phyloP scores from a whole-genome alignment of 805 yeast species.

The Schizosaccharomyces osmophilus region DNA sequence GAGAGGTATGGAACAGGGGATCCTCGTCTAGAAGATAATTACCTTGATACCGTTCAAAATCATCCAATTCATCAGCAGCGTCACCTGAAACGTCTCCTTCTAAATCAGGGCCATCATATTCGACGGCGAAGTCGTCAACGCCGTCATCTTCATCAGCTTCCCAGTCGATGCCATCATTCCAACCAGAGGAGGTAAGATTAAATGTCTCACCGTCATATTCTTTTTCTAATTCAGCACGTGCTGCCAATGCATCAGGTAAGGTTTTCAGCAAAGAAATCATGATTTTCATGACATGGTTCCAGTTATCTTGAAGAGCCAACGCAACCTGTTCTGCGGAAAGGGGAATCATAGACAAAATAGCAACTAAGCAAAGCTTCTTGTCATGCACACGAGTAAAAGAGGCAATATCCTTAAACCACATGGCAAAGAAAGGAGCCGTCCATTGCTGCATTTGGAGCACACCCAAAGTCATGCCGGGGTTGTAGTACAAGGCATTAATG shows the following conservation, averaged over 20 bases:
- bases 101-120: slow-evolving; percentile 11
- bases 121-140: slow-evolving; percentile 12
- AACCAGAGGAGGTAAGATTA: slow-evolving; percentile 7
- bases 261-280: slow-evolving; percentile 29
- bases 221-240: slow-evolving; percentile 29
- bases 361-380: slow-evolving; percentile 49
- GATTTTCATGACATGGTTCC: slow-evolving; percentile 26
- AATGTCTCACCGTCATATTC: slow-evolving; percentile 7
- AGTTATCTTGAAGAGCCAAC: slow-evolving; percentile 9
- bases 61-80: slow-evolving; percentile 12
- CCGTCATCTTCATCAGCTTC: slow-evolving; percentile 13
- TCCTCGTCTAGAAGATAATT: slow-evolving; percentile 35
- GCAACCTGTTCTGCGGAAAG: slow-evolving; percentile 14
- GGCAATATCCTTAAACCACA: slow-evolving; percentile 40
- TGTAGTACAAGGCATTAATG: slow-evolving; percentile 37
- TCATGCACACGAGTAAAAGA: slow-evolving; percentile 50
- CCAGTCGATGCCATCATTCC: slow-evolving; percentile 8
- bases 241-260: slow-evolving; percentile 48
- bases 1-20: slow-evolving; percentile 51
- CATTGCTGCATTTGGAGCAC: slow-evolving; percentile 23
- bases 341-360: slow-evolving; percentile 27
- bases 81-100: slow-evolving; percentile 16
- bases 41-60: slow-evolving; percentile 12
- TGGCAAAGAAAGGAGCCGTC: slow-evolving; percentile 27
- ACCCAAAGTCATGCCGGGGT: slow-evolving; percentile 28